Percentiles rank a stretch among this genome's conserved stretches.
Evolutionary conservation across 2,329 filamentous ascomycete genomes (phyloP).

Genomic region (Aspergillus texensis): DNA sequence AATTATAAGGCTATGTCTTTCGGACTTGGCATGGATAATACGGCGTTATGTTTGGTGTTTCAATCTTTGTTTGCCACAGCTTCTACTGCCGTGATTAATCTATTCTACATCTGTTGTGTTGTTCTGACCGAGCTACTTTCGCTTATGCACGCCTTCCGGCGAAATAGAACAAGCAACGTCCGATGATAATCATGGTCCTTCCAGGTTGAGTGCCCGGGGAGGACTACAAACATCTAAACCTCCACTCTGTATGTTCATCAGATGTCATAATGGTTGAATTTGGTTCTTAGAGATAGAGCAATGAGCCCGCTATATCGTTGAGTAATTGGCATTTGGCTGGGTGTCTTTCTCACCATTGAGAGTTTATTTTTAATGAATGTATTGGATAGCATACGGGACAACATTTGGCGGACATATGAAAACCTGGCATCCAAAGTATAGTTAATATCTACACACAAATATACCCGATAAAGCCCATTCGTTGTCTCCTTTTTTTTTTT

Average conservation of each 20-base stretch:
- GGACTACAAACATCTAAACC: neutral
- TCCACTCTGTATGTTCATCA: neutral
- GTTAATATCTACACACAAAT: neutral
- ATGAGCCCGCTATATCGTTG: neutral
- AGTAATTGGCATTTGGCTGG: neutral
- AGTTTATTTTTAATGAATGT: neutral
- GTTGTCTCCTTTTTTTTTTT: neutral
- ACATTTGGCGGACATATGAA: neutral
- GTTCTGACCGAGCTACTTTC: conserved; percentile 2
- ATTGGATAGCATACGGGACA: neutral
- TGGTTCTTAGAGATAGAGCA: neutral
- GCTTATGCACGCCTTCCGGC: neutral
- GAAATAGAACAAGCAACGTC: neutral
- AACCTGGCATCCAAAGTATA: neutral
- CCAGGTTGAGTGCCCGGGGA: neutral
- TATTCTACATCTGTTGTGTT: conserved; percentile 8
- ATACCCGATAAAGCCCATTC: neutral
- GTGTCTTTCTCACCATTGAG: neutral
- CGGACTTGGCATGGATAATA: conserved; percentile 35
- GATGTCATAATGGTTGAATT: neutral
- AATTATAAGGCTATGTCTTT: conserved; percentile 23
- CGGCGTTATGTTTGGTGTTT: conserved; percentile 31
- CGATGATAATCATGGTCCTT: neutral
- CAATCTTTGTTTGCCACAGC: conserved; percentile 15
- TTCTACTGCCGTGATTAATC: conserved; percentile 19